A percentile compares a stretch with the other conserved stretches of the same genome.
Evolutionary conservation across 331 rosid species (phyloP).

Genomic region (Prunus yedoensis): DNA sequence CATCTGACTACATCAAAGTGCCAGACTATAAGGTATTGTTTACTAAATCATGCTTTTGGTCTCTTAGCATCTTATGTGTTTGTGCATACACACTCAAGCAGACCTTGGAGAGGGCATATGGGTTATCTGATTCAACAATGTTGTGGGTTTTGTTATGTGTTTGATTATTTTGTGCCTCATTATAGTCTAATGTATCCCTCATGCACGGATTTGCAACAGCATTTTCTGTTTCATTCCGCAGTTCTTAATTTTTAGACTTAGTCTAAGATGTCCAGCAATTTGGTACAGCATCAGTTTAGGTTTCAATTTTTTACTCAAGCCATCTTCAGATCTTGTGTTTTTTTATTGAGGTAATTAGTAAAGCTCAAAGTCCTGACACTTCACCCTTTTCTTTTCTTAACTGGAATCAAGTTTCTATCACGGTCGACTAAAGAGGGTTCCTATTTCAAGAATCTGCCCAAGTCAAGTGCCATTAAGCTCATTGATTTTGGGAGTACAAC

Average conservation of each 20-base stretch:
- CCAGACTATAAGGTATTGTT: conserved; percentile 70
- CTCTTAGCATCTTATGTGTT: not conserved
- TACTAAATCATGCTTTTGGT: not conserved
- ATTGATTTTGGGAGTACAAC: conserved; percentile 82
- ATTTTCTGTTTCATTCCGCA: not conserved
- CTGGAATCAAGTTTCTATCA: conserved; percentile 52
- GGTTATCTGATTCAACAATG: not conserved
- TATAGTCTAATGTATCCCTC: not conserved
- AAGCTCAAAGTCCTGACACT: conserved; percentile 17
- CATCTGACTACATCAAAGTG: conserved; percentile 63
- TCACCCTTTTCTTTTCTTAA: not conserved
- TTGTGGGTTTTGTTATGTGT: not conserved
- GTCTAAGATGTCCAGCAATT: not conserved
- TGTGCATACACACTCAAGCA: not conserved
- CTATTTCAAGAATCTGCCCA: conserved; percentile 73
- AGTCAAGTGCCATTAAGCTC: conserved; percentile 76
- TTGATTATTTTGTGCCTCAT: not conserved
- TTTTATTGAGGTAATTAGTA: conserved; percentile 4
- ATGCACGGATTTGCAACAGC: not conserved
- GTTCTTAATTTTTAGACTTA: not conserved
- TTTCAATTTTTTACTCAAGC: conserved; percentile 12
- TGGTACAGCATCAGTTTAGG: not conserved
- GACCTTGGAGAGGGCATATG: not conserved
- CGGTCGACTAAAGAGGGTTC: conserved; percentile 62
- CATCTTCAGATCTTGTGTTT: conserved; percentile 11